These are phyloP conservation scores for Coemansia javaensis DNA, from an alignment of 192 early-diverging fungal species.

Conservation along the genomic window DNA sequence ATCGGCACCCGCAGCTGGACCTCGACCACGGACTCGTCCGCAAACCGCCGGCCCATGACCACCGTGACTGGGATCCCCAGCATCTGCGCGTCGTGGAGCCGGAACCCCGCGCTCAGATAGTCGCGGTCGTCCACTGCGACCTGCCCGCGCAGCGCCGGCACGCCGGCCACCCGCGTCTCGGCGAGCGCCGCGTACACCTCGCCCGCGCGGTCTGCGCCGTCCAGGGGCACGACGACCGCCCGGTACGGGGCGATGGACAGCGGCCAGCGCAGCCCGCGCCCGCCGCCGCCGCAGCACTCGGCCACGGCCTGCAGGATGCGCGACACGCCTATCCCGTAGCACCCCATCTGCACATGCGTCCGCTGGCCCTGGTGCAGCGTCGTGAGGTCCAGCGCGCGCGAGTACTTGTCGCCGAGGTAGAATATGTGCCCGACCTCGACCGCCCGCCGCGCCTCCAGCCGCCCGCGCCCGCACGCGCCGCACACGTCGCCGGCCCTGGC, in stretches of 20 bases:
- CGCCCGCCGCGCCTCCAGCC: constrained; percentile 30
- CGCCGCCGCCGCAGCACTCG: constrained; percentile 59
- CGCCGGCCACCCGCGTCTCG: neutral
- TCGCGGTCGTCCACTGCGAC: constrained; percentile 69
- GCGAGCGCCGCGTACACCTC: constrained; percentile 12
- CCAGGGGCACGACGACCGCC: constrained; percentile 60
- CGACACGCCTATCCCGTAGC: constrained; percentile 86
- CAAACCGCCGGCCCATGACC: constrained; percentile 64
- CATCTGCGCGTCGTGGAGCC: constrained; percentile 75
- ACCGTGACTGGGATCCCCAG: constrained; percentile 79
- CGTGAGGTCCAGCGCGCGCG: constrained; percentile 59
- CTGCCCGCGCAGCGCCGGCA: constrained; percentile 34
- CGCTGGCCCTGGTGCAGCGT: constrained; percentile 39
- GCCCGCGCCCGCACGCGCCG: constrained; percentile 9
- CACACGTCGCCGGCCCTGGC: constrained; percentile 29
- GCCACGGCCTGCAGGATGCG: constrained; percentile 76
- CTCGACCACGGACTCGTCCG: constrained; percentile 16
- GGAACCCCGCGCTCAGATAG: constrained; percentile 65
- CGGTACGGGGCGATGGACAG: constrained; percentile 70
- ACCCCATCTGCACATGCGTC: constrained; percentile 76
- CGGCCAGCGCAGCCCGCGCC: constrained; percentile 71
- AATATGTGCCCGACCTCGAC: constrained; percentile 92
- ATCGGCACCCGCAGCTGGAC: constrained; percentile 39
- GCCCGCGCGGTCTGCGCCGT: constrained; percentile 2
- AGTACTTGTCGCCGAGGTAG: constrained; percentile 86